These are phyloP conservation scores for Yamadazyma oceani DNA, from an alignment of 1,139 yeast species.

Conservation along the genomic window DNA sequence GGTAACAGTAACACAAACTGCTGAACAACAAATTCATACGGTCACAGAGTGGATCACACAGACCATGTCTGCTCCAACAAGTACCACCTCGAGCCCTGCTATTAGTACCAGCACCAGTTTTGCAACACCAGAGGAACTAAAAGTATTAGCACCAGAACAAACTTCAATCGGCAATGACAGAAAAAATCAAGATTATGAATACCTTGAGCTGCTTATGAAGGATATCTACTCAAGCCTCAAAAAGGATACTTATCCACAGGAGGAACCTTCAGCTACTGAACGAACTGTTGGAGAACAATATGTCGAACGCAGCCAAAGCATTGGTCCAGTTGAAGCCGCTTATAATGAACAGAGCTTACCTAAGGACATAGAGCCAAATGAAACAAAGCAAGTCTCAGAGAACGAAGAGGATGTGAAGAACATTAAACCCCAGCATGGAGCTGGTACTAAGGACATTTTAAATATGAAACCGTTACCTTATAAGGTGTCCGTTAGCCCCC, in stretches of 20 bases:
- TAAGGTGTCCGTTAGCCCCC: constrained; percentile 27
- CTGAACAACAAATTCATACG: constrained; percentile 3
- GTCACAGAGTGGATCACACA: constrained; percentile 6
- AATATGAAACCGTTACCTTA: constrained; percentile 22
- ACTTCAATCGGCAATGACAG: not conserved
- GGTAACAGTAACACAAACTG: constrained; percentile 8
- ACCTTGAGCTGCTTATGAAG: constrained; percentile 2
- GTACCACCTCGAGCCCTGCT: no score
- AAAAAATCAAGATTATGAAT: not conserved
- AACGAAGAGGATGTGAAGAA: no score
- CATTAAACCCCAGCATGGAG: constrained; percentile 5
- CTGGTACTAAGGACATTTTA: constrained; percentile 20
- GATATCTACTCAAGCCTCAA: not conserved
- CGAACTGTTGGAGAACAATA: no score
- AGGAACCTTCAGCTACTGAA: not conserved
- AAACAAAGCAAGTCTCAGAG: no score
- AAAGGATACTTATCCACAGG: not conserved
- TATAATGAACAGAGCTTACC: no score
- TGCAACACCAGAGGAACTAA: no score
- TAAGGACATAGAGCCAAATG: no score
- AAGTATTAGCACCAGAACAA: no score
- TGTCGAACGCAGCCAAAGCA: no score
- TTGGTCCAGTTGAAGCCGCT: no score
- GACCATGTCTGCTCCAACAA: not conserved
- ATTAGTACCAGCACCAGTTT: constrained; percentile 4